Percentiles rank a stretch among this genome's conserved stretches.
Evolutionary conservation across 306 rosid genomes (phyloP).

Genomic region (Sicyos edulis): DNA sequence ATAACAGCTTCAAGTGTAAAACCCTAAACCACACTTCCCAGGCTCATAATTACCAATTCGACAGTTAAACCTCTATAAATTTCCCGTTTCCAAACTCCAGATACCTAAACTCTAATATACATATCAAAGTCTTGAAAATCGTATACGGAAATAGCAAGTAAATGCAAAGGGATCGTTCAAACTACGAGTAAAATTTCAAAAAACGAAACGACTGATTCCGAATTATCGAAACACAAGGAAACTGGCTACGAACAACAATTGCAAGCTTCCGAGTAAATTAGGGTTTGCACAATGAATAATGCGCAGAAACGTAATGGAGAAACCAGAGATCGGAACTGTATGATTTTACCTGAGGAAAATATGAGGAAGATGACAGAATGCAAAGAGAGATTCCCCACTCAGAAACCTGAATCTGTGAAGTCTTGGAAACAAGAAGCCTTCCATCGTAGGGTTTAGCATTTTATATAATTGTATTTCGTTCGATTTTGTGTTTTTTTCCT

Average conservation of each 20-base stretch:
- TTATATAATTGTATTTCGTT: background rate
- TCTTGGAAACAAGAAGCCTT: background rate
- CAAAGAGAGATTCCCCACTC: background rate
- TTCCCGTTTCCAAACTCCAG: background rate
- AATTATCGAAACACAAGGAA: slow-evolving; percentile 7
- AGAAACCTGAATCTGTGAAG: background rate
- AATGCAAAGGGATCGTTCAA: background rate
- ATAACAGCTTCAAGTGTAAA: background rate
- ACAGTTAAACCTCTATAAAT: background rate
- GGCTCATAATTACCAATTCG: background rate
- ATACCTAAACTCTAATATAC: background rate
- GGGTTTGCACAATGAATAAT: background rate
- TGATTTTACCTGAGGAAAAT: slow-evolving; percentile 4
- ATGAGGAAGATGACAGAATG: background rate
- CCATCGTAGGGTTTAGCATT: slow-evolving; percentile 11
- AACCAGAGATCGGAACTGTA: background rate
- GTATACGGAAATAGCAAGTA: background rate
- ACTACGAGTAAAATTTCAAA: background rate
- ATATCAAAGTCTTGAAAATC: background rate
- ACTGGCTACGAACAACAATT: background rate
- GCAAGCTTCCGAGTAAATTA: background rate
- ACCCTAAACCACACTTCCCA: background rate
- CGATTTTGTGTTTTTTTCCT: too few species aligned
- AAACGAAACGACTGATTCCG: background rate
- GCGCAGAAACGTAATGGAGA: background rate